Evolutionary conservation across 169 alveolate species (phyloP), one percentile per base, ranked within the genome.

Genomic region (Eimeria brunetti): DNA sequence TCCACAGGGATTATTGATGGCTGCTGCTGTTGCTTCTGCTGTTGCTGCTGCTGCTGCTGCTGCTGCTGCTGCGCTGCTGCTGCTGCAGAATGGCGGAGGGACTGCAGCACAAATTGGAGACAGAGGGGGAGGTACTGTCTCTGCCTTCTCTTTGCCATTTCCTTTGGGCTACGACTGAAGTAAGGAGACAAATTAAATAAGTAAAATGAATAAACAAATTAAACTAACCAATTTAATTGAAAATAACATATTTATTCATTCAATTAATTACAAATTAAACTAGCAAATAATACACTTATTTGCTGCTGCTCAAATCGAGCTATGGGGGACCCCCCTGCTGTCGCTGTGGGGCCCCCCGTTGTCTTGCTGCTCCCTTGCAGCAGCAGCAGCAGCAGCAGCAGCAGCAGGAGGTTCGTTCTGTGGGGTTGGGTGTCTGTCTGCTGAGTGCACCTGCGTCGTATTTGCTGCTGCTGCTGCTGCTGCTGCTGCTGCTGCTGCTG

Each of bases 101-200:
- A 33, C 83, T 94, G 67, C 96, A 85, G 71, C 94, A 94, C 69
- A 71, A 30, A 53, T n/a, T 94, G 27, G 94, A 67, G 51, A 71
- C 75, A 41, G 96, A 85, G 24, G 94, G 94, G n/a, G 94, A 69
- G 73, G 30, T 27, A 1, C 94, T 84, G 38, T 44, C 94, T 7
- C 94, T 84, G 30, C 56, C 89, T 5, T 76, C 94, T 22, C 92
- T 94, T 27, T 83, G 96, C 53, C 88, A 85, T 46, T 60, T 94
- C 64, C 56, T 94, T 6, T 94, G 96, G 96, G 92, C 96, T 8
- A 18, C 69, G 12, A 86, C 96, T 3, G 96, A 94, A 89, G 96
- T 94, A 41, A 60, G 96, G 67, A 53, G 56, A 44, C 76, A 18
- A 5, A 30, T 58, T n/a, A 69, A 0, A 36, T 36, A 69, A 27